These are phyloP conservation scores for Warburgia ugandensis DNA, from an alignment of 164 flowering plant species.

Conservation along the genomic window DNA sequence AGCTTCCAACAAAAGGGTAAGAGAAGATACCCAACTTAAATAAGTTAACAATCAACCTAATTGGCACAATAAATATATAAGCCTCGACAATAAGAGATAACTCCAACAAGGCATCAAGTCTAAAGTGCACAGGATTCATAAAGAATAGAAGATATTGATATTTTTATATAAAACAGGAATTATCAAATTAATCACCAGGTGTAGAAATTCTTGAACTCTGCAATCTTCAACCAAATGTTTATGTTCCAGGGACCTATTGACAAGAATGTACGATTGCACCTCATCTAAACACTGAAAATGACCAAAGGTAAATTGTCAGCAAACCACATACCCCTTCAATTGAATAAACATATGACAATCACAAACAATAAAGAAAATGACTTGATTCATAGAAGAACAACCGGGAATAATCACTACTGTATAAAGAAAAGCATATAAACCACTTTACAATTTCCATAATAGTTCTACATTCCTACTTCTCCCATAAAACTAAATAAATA, in stretches of 20 bases:
- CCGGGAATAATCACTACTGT: no score
- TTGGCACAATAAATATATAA: background rate
- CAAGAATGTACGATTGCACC: constrained; percentile 83
- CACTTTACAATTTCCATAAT: no score
- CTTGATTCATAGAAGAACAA: no score
- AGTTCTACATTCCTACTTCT: no score
- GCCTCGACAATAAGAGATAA: background rate
- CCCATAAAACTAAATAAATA: no score
- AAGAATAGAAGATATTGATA: background rate
- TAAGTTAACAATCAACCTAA: background rate
- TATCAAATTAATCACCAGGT: constrained; percentile 45
- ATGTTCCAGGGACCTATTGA: constrained; percentile 36
- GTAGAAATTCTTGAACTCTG: constrained; percentile 33
- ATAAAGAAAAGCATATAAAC: no score
- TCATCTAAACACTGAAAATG: constrained; percentile 72
- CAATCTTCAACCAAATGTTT: constrained; percentile 23
- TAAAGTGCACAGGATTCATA: background rate
- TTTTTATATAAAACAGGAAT: background rate
- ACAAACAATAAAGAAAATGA: background rate
- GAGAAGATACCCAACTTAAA: background rate
- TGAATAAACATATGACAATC: background rate
- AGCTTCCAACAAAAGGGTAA: no score
- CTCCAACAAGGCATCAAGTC: no score
- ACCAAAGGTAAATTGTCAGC: constrained; percentile 3
- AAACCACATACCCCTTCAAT: no score